phyloP scores from a whole-genome alignment of 805 yeast genomes.

The Nakazawaea siamensis region DNA sequence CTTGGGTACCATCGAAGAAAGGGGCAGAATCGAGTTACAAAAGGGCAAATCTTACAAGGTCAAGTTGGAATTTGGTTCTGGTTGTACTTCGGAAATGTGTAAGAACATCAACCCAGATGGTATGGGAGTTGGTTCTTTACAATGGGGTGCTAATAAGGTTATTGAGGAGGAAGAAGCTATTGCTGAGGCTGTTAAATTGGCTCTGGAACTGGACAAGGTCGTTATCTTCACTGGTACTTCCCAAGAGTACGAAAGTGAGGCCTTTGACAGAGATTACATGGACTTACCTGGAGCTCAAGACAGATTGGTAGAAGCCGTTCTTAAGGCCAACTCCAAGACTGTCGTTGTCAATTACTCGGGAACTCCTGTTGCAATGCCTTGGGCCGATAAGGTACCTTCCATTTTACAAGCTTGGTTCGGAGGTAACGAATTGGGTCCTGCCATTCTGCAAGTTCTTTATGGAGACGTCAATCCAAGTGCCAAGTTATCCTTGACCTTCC shows the following conservation, averaged over 20 bases:
- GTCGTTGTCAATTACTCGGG: constrained; percentile 53
- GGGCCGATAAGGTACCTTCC: constrained; percentile 33
- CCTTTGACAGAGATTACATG: constrained; percentile 44
- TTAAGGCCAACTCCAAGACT: constrained; percentile 39
- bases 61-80: constrained; percentile 33
- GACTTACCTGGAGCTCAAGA: constrained; percentile 41
- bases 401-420: constrained; percentile 50
- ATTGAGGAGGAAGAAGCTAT: constrained; percentile 24
- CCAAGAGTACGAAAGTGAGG: constrained; percentile 53
- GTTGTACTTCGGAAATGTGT: constrained; percentile 28
- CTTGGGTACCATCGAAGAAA: constrained; percentile 32
- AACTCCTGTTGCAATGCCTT: constrained; percentile 53
- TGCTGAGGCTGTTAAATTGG: constrained; percentile 36
- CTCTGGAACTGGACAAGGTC: constrained; percentile 44
- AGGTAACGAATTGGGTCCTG: constrained; percentile 51
- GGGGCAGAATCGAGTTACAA: constrained; percentile 18
- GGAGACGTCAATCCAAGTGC: constrained; percentile 59
- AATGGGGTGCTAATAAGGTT: constrained; percentile 24
- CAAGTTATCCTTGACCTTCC: constrained; percentile 49
- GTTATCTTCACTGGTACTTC: constrained; percentile 43
- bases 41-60: constrained; percentile 27
- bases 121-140: constrained; percentile 25
- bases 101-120: constrained; percentile 11
- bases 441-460: constrained; percentile 49
- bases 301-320: constrained; percentile 34